Evolutionary conservation across 345 rosid genomes (phyloP).

Genomic region (Acer yangbiense): DNA sequence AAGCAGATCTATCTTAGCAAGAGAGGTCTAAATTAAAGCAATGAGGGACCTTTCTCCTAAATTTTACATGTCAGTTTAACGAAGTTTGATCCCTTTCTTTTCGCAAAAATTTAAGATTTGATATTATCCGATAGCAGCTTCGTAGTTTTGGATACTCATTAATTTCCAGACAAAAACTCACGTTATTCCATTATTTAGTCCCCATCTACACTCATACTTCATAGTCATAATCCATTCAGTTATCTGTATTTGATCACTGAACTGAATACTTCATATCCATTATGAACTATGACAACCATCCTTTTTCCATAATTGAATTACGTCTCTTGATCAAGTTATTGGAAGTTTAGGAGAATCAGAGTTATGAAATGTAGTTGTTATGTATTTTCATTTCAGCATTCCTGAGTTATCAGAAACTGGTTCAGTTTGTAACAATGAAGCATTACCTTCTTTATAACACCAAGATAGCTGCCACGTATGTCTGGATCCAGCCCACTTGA

Average conservation of each 20-base stretch:
- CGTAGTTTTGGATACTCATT: background rate
- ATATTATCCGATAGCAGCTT: background rate
- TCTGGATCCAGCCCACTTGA: constrained; percentile 76
- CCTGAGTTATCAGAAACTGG: background rate
- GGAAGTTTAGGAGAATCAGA: background rate
- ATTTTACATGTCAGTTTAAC: background rate
- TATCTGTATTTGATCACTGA: background rate
- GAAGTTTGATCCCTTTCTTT: background rate
- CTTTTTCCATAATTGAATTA: background rate
- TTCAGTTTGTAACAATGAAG: constrained; percentile 8
- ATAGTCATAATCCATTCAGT: background rate
- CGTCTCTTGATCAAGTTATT: background rate
- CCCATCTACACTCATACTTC: background rate
- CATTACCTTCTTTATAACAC: constrained; percentile 80
- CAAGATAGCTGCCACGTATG: constrained; percentile 78
- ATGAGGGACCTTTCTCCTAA: background rate
- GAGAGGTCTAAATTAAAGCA: background rate
- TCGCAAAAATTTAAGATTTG: background rate
- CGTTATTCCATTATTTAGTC: background rate
- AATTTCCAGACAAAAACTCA: background rate
- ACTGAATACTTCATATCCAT: background rate
- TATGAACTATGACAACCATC: background rate
- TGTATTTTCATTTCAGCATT: background rate
- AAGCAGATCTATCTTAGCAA: background rate
- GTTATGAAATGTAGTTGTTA: background rate